Evolutionary conservation across 371 early-diverging fungal species (phyloP), one percentile per base, ranked within the genome.

Genomic region (Blakeslea trispora): DNA sequence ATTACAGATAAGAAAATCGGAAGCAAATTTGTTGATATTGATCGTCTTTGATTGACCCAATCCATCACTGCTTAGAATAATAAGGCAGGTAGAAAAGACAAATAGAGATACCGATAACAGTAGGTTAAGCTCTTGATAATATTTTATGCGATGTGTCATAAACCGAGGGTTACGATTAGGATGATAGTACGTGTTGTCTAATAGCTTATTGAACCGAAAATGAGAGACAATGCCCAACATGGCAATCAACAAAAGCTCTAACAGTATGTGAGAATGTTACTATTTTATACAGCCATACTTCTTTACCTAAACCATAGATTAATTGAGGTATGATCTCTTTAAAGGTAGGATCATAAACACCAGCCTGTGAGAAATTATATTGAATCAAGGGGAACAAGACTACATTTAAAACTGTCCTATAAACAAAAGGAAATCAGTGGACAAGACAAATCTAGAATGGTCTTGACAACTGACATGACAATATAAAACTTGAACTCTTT

Each of bases 251-350:
- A 77, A 49, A 8, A 79, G 32, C 43, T 75, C 77, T 70, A 60
- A n/a, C n/a, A n/a, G n/a, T n/a, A n/a, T n/a, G n/a, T n/a, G n/a
- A n/a, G n/a, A n/a, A n/a, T n/a, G n/a, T n/a, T n/a, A n/a, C n/a
- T n/a, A n/a, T n/a, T n/a, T n/a, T n/a, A n/a, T n/a, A n/a, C n/a
- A n/a, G n/a, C n/a, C n/a, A n/a, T 53, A 9, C 44, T 18, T 10
- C 9, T 48, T 46, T 57, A 72, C 75, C 79, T 47, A 61, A 56
- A 19, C 76, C 74, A 55, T 79, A 79, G 4, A 74, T 67, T 6
- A 79, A 47, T 49, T 79, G 66, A 28, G 79, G 79, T 59, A 79
- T 72, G 39, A 76, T 63, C 65, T 79, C 79, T 53, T 74, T 74
- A 39, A 66, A 79, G 1, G 76, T 76, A 15, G 53, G 47, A 32